Evolutionary conservation across 2,329 filamentous ascomycete species (phyloP), one percentile per base, ranked within the genome.

Genomic region (Dryadomyces quercus-mongolicae): DNA sequence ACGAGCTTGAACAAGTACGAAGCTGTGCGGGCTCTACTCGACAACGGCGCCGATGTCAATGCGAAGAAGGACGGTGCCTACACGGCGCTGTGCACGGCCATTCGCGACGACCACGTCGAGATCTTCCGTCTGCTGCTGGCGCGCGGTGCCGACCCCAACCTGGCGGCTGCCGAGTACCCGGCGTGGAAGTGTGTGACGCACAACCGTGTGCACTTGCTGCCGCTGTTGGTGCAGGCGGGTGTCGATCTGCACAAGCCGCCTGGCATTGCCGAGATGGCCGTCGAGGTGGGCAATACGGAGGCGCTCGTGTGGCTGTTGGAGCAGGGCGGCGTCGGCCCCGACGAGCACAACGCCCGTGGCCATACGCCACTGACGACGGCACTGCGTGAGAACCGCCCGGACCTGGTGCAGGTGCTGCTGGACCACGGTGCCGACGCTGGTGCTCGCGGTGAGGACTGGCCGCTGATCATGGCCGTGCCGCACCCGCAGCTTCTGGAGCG

Each of bases 381-480:
- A 2, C 56, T 71, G n/a, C 53, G 60, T 12, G 49, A 62, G 2
- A 58, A 81, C 62, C 74, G 75, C 2, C 62, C 71, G 22, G 81
- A 84, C 6, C 71, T 84, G 60, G 65, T 67, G 1, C 61, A 60
- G 12, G 53, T 64, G 46, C 64, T 71, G 20, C 65, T 71, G 4
- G 60, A 62, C 15, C 61, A 64, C 52, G 67, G 68, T 1, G 68
- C 68, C 12, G 62, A 63, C 6, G 59, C 65, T 2, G 63, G 67
- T 20, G 62, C 62, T 18, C 56, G 58, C 22, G 64, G 64, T 49
- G 59, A 59, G 48, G 63, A 63, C 55, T 88, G 84, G 84, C 84
- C 84, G 0, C 72, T 86, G 12, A 82, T 77, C 64, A 82, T 87
- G 78, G 82, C 84, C 0, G 81, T 86, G 51, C 74, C 72, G 56